Evolutionary conservation across 1,284 basidiomycete genomes (phyloP).

Genomic region (Gymnopus androsaceus): DNA sequence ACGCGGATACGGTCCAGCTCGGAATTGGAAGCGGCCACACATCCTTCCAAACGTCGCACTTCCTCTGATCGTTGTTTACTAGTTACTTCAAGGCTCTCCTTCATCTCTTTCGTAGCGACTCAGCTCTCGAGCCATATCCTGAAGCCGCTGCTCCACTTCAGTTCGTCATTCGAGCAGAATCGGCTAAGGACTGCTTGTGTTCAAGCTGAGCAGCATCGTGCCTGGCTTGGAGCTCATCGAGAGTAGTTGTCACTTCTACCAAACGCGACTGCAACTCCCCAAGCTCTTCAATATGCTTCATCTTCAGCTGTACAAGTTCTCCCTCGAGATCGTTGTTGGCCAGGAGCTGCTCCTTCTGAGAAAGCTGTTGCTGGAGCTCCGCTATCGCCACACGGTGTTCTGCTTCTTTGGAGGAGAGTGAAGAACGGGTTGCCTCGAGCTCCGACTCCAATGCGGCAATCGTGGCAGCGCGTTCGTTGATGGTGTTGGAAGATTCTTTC

Average conservation of each 20-base stretch:
- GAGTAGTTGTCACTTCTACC: slow-evolving; percentile 31
- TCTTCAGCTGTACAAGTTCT: slow-evolving; percentile 36
- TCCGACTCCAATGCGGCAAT: slow-evolving; percentile 35
- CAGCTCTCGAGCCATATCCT: slow-evolving; percentile 5
- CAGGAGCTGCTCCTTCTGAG: slow-evolving; percentile 23
- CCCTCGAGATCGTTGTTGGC: slow-evolving; percentile 27
- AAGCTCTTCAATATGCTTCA: slow-evolving; percentile 42
- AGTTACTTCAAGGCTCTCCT: slow-evolving; percentile 11
- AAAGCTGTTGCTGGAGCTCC: slow-evolving; percentile 24
- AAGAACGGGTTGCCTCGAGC: slow-evolving; percentile 24
- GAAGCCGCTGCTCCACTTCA: slow-evolving; percentile 9
- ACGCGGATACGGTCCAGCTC: slow-evolving; percentile 26
- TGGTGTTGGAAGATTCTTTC: background rate
- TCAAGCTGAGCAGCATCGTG: slow-evolving; percentile 29
- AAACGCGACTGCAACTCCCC: slow-evolving; percentile 38
- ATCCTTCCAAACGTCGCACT: slow-evolving; percentile 28
- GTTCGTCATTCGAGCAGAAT: slow-evolving; percentile 8
- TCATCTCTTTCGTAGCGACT: slow-evolving; percentile 1
- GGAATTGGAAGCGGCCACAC: slow-evolving; percentile 25
- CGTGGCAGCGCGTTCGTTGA: slow-evolving; percentile 18
- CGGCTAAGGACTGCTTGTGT: slow-evolving; percentile 12
- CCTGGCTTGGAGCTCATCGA: slow-evolving; percentile 35
- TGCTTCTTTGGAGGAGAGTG: slow-evolving; percentile 23
- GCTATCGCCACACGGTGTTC: slow-evolving; percentile 21
- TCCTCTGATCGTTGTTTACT: slow-evolving; percentile 27